phyloP scores from a whole-genome alignment of 169 alveolate genomes.

The Cryptosporidium sp. region DNA sequence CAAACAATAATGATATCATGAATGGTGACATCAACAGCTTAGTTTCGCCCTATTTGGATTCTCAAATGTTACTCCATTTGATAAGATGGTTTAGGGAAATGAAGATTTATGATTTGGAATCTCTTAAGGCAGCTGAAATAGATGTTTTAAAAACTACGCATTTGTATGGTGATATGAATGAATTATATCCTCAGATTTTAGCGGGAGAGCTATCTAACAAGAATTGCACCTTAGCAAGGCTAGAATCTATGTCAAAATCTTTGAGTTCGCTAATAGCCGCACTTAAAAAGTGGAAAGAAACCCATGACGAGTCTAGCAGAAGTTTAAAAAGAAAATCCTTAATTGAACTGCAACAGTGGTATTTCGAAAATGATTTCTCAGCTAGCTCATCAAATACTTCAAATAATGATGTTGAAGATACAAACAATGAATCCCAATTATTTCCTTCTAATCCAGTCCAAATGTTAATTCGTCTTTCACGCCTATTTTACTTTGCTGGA shows the following conservation, averaged over 20 bases:
- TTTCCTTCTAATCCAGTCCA: conserved; percentile 67
- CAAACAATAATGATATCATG: conserved; percentile 11
- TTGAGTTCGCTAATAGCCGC: conserved; percentile 38
- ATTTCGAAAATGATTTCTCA: background rate
- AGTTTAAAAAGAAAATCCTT: conserved; percentile 61
- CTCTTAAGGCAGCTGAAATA: conserved; percentile 37
- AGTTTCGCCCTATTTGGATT: conserved; percentile 56
- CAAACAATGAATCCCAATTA: background rate
- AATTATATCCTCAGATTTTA: conserved; percentile 18
- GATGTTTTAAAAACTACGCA: conserved; percentile 48
- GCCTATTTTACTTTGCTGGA: conserved; percentile 56
- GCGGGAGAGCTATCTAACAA: conserved; percentile 18
- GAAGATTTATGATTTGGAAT: conserved; percentile 17
- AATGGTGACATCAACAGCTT: conserved; percentile 20
- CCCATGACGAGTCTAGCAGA: conserved; percentile 74
- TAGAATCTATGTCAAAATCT: conserved; percentile 21
- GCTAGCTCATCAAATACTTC: background rate
- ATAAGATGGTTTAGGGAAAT: conserved; percentile 52
- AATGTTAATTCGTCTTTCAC: conserved; percentile 44
- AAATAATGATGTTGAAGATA: background rate
- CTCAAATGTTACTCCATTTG: conserved; percentile 57
- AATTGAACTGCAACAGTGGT: conserved; percentile 67
- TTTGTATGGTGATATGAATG: conserved; percentile 53
- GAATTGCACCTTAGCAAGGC: background rate
- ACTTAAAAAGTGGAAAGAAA: conserved; percentile 72